These are phyloP conservation scores for Albifimbria verrucaria DNA, from an alignment of 2,329 filamentous ascomycete species.

Conservation along the genomic window DNA sequence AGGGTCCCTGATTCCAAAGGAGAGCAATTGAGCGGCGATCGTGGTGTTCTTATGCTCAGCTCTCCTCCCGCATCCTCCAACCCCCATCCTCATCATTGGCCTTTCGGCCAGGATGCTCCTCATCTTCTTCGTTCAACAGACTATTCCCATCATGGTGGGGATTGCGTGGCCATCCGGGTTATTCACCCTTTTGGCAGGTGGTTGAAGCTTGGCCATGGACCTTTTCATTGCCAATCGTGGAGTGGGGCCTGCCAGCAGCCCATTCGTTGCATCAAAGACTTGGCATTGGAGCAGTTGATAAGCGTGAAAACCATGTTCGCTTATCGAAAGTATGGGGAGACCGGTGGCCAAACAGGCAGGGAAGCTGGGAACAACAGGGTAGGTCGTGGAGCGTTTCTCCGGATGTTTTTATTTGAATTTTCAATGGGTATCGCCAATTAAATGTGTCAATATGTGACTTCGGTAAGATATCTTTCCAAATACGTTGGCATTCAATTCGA, in stretches of 20 bases:
- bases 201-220: too few species aligned
- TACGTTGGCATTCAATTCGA: too few species aligned
- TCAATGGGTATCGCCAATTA: too few species aligned
- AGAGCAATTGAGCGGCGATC: neutral
- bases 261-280: neutral
- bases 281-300: neutral
- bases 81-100: neutral
- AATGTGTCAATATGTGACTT: too few species aligned
- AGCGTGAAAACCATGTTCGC: neutral
- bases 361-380: too few species aligned
- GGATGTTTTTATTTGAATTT: too few species aligned
- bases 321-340: neutral
- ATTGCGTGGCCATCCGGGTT: neutral
- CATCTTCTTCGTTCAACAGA: too few species aligned
- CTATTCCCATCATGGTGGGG: neutral
- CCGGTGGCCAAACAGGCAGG: neutral
- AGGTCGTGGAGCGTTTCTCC: too few species aligned
- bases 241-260: too few species aligned
- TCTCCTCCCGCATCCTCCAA: neutral
- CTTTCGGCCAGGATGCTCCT: too few species aligned
- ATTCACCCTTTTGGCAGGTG: neutral
- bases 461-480: too few species aligned
- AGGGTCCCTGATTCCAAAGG: neutral
- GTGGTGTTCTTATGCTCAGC: neutral
- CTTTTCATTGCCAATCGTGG: too few species aligned